Base-by-base conservation (phyloP, 352 stramenopile species). In the Phytophthora brassicae region DNA sequence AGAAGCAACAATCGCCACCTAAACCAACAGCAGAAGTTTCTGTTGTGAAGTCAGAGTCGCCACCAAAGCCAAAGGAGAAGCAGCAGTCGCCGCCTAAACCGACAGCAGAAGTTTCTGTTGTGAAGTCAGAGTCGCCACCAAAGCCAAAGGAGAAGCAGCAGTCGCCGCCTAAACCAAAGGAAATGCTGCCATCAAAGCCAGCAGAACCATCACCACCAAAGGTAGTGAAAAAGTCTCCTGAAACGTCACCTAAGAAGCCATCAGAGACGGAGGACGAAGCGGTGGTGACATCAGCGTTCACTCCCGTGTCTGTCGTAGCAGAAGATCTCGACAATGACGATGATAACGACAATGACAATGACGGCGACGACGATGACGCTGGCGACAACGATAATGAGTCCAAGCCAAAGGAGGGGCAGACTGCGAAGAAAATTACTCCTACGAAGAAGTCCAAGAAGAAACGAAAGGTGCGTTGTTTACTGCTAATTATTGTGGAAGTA, bases 381-480 rank as follows among this genome's bases (percentile, higher is more conserved):
- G 41, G 46, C 23, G 51, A 67, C 3, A 55, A 59, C 31, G 63
- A 66, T 41, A 33, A 64, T 19, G 29, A 39, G 14, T 64, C 48
- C 22, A 67, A 77, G n/a, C 51, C 63, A 24, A 59, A 70, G 17
- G 29, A 70, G n/a, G 41, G 63, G 0, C 62, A 75, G 16, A 29
- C 59, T 23, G 50, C 53, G 23, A 77, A 72, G 35, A 68, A 66
- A 19, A 71, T 64, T 36, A 68, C 68, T 7, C 60, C 64, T n/a
- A 78, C 69, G 51, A 81, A 79, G 51, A 86, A 84, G 56, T 73
- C 68, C n/a, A 87, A 84, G 64, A 85, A 84, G 63, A 89, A 89
- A 75, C 84, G 82, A 79, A 87, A 88, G 72, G 75, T 83, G 49
- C 24, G 68, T 49, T 59, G 44, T 19, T 38, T 43, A 42, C 24